Conservation (phyloP, 2,329 filamentous ascomycete species). For the Colletotrichum destructivum region DNA sequence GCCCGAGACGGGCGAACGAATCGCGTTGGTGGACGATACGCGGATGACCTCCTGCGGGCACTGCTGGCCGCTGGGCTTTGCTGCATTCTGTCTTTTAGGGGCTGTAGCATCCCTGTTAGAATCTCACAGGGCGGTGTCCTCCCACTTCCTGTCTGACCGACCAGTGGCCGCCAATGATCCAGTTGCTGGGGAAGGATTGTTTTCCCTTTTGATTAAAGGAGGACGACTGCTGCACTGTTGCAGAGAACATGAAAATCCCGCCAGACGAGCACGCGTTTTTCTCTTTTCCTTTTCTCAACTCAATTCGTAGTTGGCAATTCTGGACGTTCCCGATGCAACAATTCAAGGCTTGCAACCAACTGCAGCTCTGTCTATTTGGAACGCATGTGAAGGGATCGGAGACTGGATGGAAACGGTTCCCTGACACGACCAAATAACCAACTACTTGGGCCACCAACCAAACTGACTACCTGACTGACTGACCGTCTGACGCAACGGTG, state of each 20-base stretch:
- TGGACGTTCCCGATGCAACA: neutral
- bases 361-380: neutral
- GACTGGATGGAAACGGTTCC: constrained; percentile 9
- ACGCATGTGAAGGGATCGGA: neutral
- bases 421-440: neutral
- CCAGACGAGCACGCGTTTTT: neutral
- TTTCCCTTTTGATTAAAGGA: neutral
- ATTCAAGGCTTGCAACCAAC: neutral
- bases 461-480: too few relatives aligned
- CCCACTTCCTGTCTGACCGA: too few relatives aligned
- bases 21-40: neutral
- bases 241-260: neutral
- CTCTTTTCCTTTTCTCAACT: neutral
- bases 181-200: constrained; percentile 20
- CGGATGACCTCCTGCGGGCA: constrained; percentile 12
- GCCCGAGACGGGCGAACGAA: neutral
- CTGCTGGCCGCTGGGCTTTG: neutral
- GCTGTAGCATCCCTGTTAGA: constrained; percentile 13
- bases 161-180: neutral
- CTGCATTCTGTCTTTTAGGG: neutral
- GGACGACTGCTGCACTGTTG: neutral
- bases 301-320: neutral
- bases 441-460: too few relatives aligned
- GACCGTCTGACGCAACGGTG: neutral
- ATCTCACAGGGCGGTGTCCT: neutral